These are phyloP conservation scores for Colletotrichum gloeosporioides DNA, from an alignment of 2,329 filamentous ascomycete species.

Conservation along the genomic window DNA sequence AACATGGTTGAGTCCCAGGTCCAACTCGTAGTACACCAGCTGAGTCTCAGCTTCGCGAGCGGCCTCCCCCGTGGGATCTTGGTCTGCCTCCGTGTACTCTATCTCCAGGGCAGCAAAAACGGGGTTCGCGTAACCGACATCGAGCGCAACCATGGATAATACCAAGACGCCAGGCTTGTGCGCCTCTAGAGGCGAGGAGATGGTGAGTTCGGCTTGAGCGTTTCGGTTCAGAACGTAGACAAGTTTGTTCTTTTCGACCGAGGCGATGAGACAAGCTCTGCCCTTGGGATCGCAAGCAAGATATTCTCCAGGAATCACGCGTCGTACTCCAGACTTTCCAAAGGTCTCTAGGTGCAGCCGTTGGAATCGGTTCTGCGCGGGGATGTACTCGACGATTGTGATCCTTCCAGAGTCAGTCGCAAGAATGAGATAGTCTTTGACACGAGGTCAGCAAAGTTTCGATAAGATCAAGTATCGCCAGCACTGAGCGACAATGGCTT, in stretches of 20 bases:
- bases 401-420: constrained; percentile 96
- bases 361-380: constrained; percentile 84
- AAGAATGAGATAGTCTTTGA: constrained; percentile 90
- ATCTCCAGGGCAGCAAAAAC: constrained; percentile 95
- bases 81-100: constrained; percentile 89
- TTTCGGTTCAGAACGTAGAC: constrained; percentile 98
- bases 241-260: constrained; percentile 98
- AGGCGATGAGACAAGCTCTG: constrained; percentile 91
- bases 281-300: constrained; percentile 95
- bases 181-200: constrained; percentile 95
- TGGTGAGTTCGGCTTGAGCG: constrained; percentile 91
- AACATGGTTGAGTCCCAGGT: constrained; percentile 95
- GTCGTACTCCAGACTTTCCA: constrained; percentile 92
- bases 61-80: constrained; percentile 86
- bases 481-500: background rate
- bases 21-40: constrained; percentile 96
- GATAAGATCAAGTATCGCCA: constrained; percentile 7
- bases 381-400: constrained; percentile 89
- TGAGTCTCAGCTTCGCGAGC: constrained; percentile 84
- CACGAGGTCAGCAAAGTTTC: constrained; percentile 20
- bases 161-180: constrained; percentile 93
- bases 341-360: constrained; percentile 96
- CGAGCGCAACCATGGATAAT: constrained; percentile 84
- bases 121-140: constrained; percentile 96
- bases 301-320: constrained; percentile 95